Evolutionary conservation across 768 basidiomycete genomes (phyloP).

Genomic region (Tulasnella sp.): DNA sequence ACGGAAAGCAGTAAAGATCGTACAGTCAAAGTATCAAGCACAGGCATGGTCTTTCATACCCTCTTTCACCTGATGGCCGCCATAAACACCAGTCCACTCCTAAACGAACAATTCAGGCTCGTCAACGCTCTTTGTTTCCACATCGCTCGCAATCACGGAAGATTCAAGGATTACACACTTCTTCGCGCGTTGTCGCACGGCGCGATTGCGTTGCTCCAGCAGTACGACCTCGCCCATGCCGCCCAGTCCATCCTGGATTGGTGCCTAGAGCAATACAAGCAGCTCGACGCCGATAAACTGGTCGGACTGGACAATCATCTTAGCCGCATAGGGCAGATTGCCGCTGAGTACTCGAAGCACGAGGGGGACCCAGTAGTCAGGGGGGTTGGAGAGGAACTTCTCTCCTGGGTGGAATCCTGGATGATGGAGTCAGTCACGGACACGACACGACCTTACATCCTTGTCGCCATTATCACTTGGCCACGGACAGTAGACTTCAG

Average conservation of each 20-base stretch:
- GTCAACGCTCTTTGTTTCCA: constrained; percentile 64
- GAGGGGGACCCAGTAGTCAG: constrained; percentile 23
- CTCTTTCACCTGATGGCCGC: constrained; percentile 59
- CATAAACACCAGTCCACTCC: constrained; percentile 52
- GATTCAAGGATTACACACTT: constrained; percentile 41
- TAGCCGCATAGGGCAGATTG: constrained; percentile 51
- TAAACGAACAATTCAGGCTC: constrained; percentile 73
- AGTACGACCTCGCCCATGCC: constrained; percentile 52
- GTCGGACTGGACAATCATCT: constrained; percentile 49
- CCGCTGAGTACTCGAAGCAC: constrained; percentile 40
- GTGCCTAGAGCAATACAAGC: constrained; percentile 47
- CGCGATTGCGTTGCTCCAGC: constrained; percentile 48
- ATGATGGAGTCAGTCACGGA: constrained; percentile 31
- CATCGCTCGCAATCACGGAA: constrained; percentile 50
- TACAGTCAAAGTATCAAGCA: not conserved
- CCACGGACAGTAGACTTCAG: constrained; percentile 44
- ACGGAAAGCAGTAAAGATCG: constrained; percentile 33
- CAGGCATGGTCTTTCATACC: constrained; percentile 56
- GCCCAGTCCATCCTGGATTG: constrained; percentile 73
- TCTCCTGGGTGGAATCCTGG: constrained; percentile 53
- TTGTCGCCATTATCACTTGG: constrained; percentile 61
- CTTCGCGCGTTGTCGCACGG: constrained; percentile 61
- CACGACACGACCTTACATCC: constrained; percentile 32
- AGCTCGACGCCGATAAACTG: constrained; percentile 31
- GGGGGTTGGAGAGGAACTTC: constrained; percentile 36